Evolutionary conservation across 495 filamentous ascomycete genomes (phyloP), one percentile per base, ranked within the genome.

Genomic region (Aspergillus ellipticus): DNA sequence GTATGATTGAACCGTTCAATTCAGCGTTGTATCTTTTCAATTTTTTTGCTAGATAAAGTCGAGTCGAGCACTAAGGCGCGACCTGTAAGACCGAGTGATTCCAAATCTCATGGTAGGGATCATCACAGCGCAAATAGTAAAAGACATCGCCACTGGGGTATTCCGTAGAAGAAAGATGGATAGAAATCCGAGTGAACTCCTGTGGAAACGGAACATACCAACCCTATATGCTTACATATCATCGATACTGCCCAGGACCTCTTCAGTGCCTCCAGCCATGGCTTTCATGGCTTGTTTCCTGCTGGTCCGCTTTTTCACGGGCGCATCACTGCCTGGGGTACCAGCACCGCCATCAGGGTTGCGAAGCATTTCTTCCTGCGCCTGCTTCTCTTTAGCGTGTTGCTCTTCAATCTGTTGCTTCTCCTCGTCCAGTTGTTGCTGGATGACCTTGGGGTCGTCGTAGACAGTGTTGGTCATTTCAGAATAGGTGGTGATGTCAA

Each of bases 361-460:
- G 31, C 71, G 79, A 51, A 81, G 63, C 39, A 80, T 61, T 33
- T 80, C 75, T 56, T 84, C 71, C 64, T 81, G 77, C 61, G 79
- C 69, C 73, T 77, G 48, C 67, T 78, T 67, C 59, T 79, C 68
- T 54, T 85, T 86, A 50, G 84, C 81, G 53, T 88, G 83, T 61
- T 88, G 83, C 31, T 84, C 82, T 55, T 87, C 83, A 24, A 87
- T 79, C 45, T 71, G 70, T 58, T 80, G 79, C 60, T 85, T 83
- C 61, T 91, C 88, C n/a, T 85, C 84, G 45, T 90, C 80, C 51
- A 96, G 82, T 62, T 82, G 81, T 59, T 82, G 77, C 56, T 82
- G 70, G 59, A 85, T 66, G 53, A 81, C 65, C 71, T 76, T 74
- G 61, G 84, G 74, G 56, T 81, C 78, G 54, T 77, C 76, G 39